Conservation (phyloP, 352 stramenopile genomes). For the Hyphochytrium catenoides region DNA sequence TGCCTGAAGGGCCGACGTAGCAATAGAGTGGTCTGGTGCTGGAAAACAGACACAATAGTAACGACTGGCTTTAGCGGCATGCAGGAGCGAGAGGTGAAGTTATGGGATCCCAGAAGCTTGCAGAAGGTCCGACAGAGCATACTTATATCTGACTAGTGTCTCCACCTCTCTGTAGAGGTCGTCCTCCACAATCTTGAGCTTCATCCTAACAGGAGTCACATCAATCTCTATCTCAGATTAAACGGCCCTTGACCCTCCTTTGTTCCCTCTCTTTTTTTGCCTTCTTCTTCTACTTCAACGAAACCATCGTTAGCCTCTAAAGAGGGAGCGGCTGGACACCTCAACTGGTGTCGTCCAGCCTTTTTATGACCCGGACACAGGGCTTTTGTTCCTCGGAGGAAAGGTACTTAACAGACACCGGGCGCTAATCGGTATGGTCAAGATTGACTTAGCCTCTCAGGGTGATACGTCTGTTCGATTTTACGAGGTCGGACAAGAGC, state of each 20-base stretch:
- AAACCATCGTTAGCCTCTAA: no score
- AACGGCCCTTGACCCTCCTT: no score
- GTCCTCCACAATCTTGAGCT: background rate
- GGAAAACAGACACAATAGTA: conserved; percentile 20
- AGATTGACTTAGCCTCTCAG: conserved; percentile 1
- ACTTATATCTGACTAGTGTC: no score
- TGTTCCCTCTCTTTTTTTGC: no score
- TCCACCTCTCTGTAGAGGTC: background rate
- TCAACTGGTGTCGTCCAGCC: conserved; percentile 31
- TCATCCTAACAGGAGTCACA: conserved; percentile 3
- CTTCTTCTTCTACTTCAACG: no score
- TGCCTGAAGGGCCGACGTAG: no score
- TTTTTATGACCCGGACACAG: conserved; percentile 32
- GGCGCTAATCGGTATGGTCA: background rate
- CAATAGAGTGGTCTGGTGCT: conserved; percentile 34
- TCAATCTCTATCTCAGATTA: no score
- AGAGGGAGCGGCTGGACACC: conserved; percentile 31
- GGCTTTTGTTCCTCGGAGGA: conserved; percentile 35
- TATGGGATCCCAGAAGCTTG: conserved; percentile 37
- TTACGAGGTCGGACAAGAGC: conserved; percentile 27
- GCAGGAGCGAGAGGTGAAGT: conserved; percentile 41
- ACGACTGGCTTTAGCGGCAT: conserved; percentile 28
- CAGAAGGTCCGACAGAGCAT: conserved; percentile 6
- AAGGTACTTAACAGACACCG: conserved; percentile 16
- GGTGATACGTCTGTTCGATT: conserved; percentile 25